Evolutionary conservation across 2,329 filamentous ascomycete genomes (phyloP), one percentile per base, ranked within the genome.

Genomic region (Pseudogymnoascus sp.): DNA sequence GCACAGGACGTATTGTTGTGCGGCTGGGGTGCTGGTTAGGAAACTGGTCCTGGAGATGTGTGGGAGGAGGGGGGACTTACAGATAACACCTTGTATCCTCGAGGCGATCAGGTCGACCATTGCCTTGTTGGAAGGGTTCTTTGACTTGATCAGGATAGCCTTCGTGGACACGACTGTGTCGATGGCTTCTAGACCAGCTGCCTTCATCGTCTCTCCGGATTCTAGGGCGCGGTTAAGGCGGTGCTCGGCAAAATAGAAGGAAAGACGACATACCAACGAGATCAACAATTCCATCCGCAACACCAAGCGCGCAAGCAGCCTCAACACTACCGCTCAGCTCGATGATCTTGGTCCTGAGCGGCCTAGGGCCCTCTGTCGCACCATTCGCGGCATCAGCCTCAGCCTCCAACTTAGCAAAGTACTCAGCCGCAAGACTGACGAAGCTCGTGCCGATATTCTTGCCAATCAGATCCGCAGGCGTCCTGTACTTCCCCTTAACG

Each of bases 121-220:
- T 64, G 85, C 83, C 3, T 84, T 82, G 73, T 96, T 89, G 63
- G 87, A 89, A 4, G 92, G 86, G 61, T 85, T 82, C 71, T 86
- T 90, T 39, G 91, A 96, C 77, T 92, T 92, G 78, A 99, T 92
- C 61, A 99, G 82, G 55, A 96, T 87, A 30, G 94, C 92, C 15
- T 87, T 89, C 60, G 88, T 92, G 61, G 90, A 85, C 58, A 96
- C 82, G 23, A 99, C 91, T 2, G 94, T 99, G 67, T 94, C 91
- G 67, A 97, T 96, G 60, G 92, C 87, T 75, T 91, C 92, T 57
- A 99, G 81, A 21, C 94, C 94, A 41, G 92, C 92, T 18, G 92
- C 94, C 70, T 89, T 88, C 94, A 99, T 99, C 0, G 94, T 99
- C 75, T 97, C 92, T 60, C 94, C 94, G 18, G 94, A 97, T 79